Percentiles rank a stretch among this genome's conserved stretches.
phyloP scores from a whole-genome alignment of 2,329 filamentous ascomycete species.

The Dryadomyces quercivorus region DNA sequence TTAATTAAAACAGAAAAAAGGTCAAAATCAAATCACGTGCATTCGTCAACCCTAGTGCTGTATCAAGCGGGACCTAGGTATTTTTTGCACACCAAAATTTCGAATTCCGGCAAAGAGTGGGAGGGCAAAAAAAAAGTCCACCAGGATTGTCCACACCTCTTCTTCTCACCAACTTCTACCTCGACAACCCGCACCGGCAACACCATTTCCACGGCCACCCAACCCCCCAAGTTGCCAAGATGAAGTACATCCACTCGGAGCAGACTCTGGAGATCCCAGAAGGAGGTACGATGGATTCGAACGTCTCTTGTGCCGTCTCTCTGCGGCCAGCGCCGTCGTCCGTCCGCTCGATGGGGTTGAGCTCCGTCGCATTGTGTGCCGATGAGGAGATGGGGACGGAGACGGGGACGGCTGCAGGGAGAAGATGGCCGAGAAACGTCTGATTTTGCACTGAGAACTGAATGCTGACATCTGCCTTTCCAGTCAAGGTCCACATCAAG shows the following conservation, averaged over 20 bases:
- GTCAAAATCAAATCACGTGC: not conserved
- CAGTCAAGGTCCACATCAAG: conserved; percentile 98
- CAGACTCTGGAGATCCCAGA: conserved; percentile 93
- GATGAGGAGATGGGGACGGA: no score
- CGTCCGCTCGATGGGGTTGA: not conserved
- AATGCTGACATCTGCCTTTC: conserved; percentile 22
- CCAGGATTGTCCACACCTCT: not conserved
- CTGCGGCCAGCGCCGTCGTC: not conserved
- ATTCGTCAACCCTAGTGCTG: conserved; percentile 2
- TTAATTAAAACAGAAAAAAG: no score
- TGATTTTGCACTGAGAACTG: no score
- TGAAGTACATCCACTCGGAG: conserved; percentile 99
- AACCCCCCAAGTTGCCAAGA: conserved; percentile 50
- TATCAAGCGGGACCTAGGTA: not conserved
- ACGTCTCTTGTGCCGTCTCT: not conserved
- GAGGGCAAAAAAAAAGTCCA: conserved; percentile 6
- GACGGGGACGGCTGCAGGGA: no score
- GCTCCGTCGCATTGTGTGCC: not conserved
- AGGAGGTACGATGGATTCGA: conserved; percentile 53
- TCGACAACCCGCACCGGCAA: conserved; percentile 7
- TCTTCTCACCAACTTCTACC: conserved; percentile 7
- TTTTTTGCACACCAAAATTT: conserved; percentile 9
- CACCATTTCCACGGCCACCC: conserved; percentile 25
- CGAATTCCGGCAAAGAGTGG: conserved; percentile 2
- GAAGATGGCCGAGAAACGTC: no score